Conservation (phyloP, 495 filamentous ascomycete species). For the Melanomma pulvis-pyrius region DNA sequence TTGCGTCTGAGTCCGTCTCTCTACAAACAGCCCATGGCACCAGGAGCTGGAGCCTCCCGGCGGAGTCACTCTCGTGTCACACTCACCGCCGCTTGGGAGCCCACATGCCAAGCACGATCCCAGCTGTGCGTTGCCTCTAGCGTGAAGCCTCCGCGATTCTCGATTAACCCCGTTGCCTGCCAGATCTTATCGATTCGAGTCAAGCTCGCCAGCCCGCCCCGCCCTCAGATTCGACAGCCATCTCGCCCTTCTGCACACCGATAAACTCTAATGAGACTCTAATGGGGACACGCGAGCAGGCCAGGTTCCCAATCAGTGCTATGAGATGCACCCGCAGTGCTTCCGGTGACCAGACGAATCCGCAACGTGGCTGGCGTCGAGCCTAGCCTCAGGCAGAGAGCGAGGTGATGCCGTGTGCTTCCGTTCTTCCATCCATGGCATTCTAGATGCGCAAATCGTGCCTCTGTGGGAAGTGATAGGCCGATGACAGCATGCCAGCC, state of each 20-base stretch:
- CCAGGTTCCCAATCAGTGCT: conserved; percentile 18
- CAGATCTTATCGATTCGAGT: conserved; percentile 32
- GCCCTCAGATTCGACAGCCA: conserved; percentile 19
- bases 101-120: conserved; percentile 10
- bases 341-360: conserved; percentile 14
- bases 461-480: conserved; percentile 11
- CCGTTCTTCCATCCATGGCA: neutral
- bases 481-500: conserved; percentile 27
- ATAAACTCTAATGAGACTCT: conserved; percentile 25
- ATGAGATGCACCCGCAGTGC: neutral
- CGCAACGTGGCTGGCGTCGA: conserved; percentile 32
- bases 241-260: conserved; percentile 17
- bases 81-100: conserved; percentile 30
- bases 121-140: conserved; percentile 9
- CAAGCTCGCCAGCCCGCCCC: conserved; percentile 10
- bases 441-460: conserved; percentile 22
- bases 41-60: neutral
- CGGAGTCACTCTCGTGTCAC: conserved; percentile 8
- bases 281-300: neutral
- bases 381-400: neutral
- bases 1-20: neutral
- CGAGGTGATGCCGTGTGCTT: conserved; percentile 7
- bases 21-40: neutral
- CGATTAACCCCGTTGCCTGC: conserved; percentile 6
- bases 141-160: conserved; percentile 12